Base-by-base conservation (phyloP, 129 eudicot species). In the Centrapalus pauciflorus region DNA sequence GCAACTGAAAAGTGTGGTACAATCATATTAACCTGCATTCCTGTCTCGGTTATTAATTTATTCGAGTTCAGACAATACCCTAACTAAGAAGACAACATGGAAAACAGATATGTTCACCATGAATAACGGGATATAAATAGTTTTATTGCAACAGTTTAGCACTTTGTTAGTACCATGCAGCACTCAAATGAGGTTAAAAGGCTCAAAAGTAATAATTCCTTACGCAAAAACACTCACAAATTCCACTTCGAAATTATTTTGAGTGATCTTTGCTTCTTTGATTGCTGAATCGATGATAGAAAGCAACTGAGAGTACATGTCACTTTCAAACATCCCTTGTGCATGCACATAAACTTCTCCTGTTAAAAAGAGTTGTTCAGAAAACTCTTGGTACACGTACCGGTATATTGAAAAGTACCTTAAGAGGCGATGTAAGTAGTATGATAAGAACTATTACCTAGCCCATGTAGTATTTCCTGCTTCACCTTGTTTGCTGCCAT, bases 401-500 rank as follows among this genome's bases (percentile, higher is more conserved):
- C 24, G 58, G 69, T 27, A 37, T 19, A 10, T n/a, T 49, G 48
- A 66, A 49, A 48, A 33, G 32, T 13, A 4, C 0, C 14, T n/a
- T 49, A 17, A 45, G 8, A 46, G 10, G 8, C 45, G 26, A 26
- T 25, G 58, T 13, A 64, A 45, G 23, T 2, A 9, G 14, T 13
- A 20, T 55, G 52, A 23, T 38, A 30, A 0, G 38, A 64, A 52
- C 16, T 24, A 77, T 75, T 94, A 94, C 99, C 99, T 76, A 94
- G 92, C 58, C 95, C 92, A 50, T 89, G 95, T 43, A 94, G 56
- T 70, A 86, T 94, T 86, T 94, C 99, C 84, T 94, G 99, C 84
- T 94, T 89, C 71, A 85, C 89, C 81, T 86, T 94, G 76, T 72
- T 75, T 19, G 90, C 76, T 49, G 86, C 80, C 75, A 74, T 66